These are phyloP conservation scores for Erythrophleum fordii DNA, from an alignment of 306 rosid species.

Conservation along the genomic window DNA sequence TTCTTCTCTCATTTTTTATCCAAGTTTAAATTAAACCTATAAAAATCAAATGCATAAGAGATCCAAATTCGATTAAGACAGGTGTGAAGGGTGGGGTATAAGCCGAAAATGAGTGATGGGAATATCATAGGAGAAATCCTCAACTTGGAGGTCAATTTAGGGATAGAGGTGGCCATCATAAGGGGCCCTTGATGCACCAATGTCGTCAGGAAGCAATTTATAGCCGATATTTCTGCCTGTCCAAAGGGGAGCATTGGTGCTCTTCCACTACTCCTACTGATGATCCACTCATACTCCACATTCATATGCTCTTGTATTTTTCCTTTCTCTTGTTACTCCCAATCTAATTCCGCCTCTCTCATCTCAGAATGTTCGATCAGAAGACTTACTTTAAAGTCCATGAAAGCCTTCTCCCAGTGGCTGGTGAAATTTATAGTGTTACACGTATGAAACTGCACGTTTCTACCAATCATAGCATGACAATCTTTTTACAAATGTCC, in stretches of 20 bases:
- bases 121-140: not conserved
- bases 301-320: not conserved
- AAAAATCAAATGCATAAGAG: too few relatives aligned
- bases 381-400: not conserved
- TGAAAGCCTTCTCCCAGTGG: not conserved
- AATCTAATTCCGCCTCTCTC: not conserved
- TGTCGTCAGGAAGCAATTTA: not conserved
- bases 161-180: not conserved
- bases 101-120: not conserved
- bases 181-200: not conserved
- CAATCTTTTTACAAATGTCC: too few relatives aligned
- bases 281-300: conserved; percentile 8
- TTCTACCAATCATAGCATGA: too few relatives aligned
- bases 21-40: too few relatives aligned
- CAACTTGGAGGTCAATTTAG: not conserved
- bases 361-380: not conserved
- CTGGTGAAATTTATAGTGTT: too few relatives aligned
- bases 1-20: too few relatives aligned
- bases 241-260: not conserved
- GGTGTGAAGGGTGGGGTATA: too few relatives aligned
- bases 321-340: not conserved
- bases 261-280: not conserved
- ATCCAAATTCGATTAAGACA: too few relatives aligned
- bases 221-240: not conserved
- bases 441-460: too few relatives aligned